These are phyloP conservation scores for Curvularia hawaiiensis DNA, from an alignment of 2,329 filamentous ascomycete genomes.

Conservation along the genomic window DNA sequence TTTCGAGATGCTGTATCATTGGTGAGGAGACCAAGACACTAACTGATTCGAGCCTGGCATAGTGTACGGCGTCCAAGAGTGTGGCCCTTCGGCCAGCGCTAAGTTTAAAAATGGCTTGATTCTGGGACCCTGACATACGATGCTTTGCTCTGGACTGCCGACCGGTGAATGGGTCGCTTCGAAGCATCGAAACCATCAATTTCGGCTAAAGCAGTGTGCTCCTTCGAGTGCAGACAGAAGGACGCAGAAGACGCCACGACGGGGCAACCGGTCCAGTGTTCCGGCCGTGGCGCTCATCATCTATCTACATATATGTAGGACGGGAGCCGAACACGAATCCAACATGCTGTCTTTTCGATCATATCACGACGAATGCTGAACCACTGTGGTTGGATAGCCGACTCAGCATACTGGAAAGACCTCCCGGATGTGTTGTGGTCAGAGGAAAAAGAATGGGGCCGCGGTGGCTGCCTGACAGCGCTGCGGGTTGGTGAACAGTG, in stretches of 20 bases:
- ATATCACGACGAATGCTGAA: slow-evolving; percentile 1
- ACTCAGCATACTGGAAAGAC: not conserved
- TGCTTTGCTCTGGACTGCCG: slow-evolving; percentile 22
- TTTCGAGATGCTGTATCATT: slow-evolving; percentile 15
- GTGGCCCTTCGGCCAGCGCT: slow-evolving; percentile 22
- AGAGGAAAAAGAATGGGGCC: slow-evolving; percentile 1
- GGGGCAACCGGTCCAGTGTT: slow-evolving; percentile 24
- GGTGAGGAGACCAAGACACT: slow-evolving; percentile 21
- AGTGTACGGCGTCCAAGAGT: slow-evolving; percentile 23
- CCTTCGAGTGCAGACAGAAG: slow-evolving; percentile 3
- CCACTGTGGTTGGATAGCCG: not conserved
- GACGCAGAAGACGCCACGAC: slow-evolving; percentile 8
- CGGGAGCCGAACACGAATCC: not conserved
- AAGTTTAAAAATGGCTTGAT: slow-evolving; percentile 24
- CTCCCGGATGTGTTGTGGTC: slow-evolving; percentile 4
- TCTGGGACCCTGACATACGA: slow-evolving; percentile 21
- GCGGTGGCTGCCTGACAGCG: slow-evolving; percentile 16
- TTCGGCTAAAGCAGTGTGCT: slow-evolving; percentile 28
- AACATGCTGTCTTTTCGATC: slow-evolving; percentile 1
- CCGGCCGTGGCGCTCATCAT: slow-evolving; percentile 13
- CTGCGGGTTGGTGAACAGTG: slow-evolving; percentile 9
- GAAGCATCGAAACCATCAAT: slow-evolving; percentile 29
- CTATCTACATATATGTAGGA: not conserved
- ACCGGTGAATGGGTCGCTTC: slow-evolving; percentile 30
- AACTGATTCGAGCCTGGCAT: slow-evolving; percentile 20